Conservation (phyloP, 2,329 filamentous ascomycete species). For the Teratosphaeria zuluensis region DNA sequence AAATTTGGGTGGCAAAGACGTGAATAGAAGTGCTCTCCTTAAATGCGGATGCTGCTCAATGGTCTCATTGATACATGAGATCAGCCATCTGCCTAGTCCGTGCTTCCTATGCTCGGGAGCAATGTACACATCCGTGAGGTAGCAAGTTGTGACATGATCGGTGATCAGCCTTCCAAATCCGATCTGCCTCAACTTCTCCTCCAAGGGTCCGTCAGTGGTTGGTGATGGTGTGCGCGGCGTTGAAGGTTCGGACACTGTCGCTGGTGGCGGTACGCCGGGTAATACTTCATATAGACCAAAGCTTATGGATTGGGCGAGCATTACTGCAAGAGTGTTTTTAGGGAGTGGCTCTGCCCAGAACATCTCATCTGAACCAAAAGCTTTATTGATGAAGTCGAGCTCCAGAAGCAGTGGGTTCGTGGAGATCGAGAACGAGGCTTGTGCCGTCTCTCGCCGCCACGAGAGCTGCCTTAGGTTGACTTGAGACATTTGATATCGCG, state of each 20-base stretch:
- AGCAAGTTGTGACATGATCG: slow-evolving; percentile 17
- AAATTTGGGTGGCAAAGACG: slow-evolving; percentile 1
- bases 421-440: slow-evolving; percentile 10
- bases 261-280: slow-evolving; percentile 2
- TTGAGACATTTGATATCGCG: neutral
- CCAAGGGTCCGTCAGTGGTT: slow-evolving; percentile 6
- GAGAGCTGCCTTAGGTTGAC: slow-evolving; percentile 1
- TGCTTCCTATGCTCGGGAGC: slow-evolving; percentile 8
- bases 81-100: slow-evolving; percentile 18
- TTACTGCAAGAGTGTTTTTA: slow-evolving; percentile 7
- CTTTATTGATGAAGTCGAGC: slow-evolving; percentile 17
- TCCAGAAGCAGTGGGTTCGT: slow-evolving; percentile 10
- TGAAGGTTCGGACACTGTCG: slow-evolving; percentile 8
- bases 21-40: slow-evolving; percentile 13
- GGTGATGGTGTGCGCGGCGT: slow-evolving; percentile 17
- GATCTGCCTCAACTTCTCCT: slow-evolving; percentile 13
- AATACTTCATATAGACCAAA: slow-evolving; percentile 17
- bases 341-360: slow-evolving; percentile 21
- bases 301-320: slow-evolving; percentile 19
- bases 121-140: slow-evolving; percentile 21
- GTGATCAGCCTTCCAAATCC: slow-evolving; percentile 20
- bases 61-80: slow-evolving; percentile 13
- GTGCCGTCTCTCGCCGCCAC: neutral
- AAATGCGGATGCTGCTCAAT: slow-evolving; percentile 13
- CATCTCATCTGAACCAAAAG: slow-evolving; percentile 20